phyloP scores from a whole-genome alignment of 768 basidiomycete species.

The Galerina marginata region DNA sequence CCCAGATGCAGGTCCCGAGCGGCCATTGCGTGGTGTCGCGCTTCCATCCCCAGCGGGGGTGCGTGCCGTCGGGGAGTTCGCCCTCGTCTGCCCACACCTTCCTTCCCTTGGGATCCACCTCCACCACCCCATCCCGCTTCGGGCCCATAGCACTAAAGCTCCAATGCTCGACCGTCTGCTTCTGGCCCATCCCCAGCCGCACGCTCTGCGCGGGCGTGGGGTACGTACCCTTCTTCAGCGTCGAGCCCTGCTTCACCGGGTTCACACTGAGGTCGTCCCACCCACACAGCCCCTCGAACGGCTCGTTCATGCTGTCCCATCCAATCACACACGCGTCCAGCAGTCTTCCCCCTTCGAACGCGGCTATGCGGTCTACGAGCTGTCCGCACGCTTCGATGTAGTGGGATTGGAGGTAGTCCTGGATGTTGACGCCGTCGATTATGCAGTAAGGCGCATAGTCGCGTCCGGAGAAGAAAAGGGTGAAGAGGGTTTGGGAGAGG shows the following conservation, averaged over 20 bases:
- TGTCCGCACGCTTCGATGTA: constrained; percentile 76
- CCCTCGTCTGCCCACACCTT: constrained; percentile 72
- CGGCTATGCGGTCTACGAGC: constrained; percentile 76
- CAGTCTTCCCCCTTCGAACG: constrained; percentile 65
- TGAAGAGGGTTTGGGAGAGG: constrained; percentile 87
- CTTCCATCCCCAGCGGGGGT: constrained; percentile 84
- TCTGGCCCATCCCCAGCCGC: constrained; percentile 85
- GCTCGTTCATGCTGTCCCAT: constrained; percentile 98
- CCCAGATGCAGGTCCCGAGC: constrained; percentile 86
- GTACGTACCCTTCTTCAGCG: constrained; percentile 83
- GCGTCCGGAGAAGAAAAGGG: constrained; percentile 91
- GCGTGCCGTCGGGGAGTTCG: constrained; percentile 65
- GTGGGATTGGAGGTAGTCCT: constrained; percentile 83
- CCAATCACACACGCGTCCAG: constrained; percentile 91
- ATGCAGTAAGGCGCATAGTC: constrained; percentile 90
- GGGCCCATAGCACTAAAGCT: constrained; percentile 84
- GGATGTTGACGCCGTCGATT: constrained; percentile 91
- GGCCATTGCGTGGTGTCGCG: constrained; percentile 68
- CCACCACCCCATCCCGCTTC: constrained; percentile 70
- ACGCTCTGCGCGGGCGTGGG: constrained; percentile 88
- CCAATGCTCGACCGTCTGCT: constrained; percentile 84
- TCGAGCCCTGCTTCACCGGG: constrained; percentile 70
- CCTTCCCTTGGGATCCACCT: constrained; percentile 83
- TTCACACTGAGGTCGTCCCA: constrained; percentile 71
- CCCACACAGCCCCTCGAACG: constrained; percentile 78